phyloP scores from a whole-genome alignment of 1,284 basidiomycete genomes.

The Thelephora terrestris region DNA sequence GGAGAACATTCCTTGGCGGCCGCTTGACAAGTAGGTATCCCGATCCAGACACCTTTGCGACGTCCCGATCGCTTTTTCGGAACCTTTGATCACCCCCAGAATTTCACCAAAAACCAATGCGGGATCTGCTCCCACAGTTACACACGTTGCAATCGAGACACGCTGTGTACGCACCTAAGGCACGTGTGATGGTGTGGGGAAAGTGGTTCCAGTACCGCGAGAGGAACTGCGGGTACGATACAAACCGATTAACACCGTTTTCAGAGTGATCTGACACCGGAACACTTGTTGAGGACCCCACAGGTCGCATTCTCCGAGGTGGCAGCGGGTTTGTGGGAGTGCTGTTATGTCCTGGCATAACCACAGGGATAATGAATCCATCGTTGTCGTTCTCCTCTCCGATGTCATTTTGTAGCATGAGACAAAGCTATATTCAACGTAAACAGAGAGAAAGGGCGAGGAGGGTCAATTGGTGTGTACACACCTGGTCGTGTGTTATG shows the following conservation, averaged over 20 bases:
- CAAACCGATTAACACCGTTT: too few species aligned
- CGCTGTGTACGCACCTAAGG: conserved; percentile 34
- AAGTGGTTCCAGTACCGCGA: conserved; percentile 57
- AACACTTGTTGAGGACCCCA: too few species aligned
- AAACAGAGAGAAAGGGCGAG: too few species aligned
- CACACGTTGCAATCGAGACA: background rate
- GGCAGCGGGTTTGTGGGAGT: too few species aligned
- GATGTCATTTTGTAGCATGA: conserved; percentile 33
- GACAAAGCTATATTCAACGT: conserved; percentile 36
- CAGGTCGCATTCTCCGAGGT: too few species aligned
- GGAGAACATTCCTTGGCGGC: conserved; percentile 44
- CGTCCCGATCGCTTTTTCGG: conserved; percentile 34
- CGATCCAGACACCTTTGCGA: conserved; percentile 32
- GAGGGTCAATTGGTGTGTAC: conserved; percentile 7
- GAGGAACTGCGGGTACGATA: conserved; percentile 45
- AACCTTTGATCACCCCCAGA: conserved; percentile 62
- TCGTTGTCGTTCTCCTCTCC: background rate
- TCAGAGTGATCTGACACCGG: too few species aligned
- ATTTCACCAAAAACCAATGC: conserved; percentile 61
- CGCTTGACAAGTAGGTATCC: conserved; percentile 36
- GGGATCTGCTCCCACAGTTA: conserved; percentile 33
- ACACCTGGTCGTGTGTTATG: conserved; percentile 52
- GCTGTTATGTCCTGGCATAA: background rate
- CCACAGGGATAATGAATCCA: background rate
- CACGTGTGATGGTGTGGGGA: conserved; percentile 41